phyloP scores from a whole-genome alignment of 2,329 filamentous ascomycete genomes.

The Aspergillus costaricaensis region DNA sequence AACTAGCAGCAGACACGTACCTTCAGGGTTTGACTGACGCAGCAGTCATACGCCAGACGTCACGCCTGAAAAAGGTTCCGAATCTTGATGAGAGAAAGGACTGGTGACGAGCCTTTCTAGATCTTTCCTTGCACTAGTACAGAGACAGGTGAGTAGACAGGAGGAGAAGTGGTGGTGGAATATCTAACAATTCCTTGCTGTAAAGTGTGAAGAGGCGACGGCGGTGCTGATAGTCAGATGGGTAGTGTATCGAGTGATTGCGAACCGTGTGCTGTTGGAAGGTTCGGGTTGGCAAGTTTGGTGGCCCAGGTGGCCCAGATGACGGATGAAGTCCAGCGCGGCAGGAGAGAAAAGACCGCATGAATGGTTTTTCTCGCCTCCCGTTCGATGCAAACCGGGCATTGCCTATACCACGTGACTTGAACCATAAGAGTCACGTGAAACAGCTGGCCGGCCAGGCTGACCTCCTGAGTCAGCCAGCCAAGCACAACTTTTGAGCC shows the following conservation, averaged over 20 bases:
- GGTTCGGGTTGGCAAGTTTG: not conserved
- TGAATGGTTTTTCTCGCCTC: not conserved
- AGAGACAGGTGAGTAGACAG: not conserved
- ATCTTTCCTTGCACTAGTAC: not conserved
- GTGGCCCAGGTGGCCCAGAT: not conserved
- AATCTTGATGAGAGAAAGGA: slow-evolving; percentile 9
- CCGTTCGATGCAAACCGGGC: not conserved
- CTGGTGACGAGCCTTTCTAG: not conserved
- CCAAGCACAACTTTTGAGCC: not conserved
- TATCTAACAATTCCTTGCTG: not conserved
- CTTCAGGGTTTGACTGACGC: slow-evolving; percentile 42
- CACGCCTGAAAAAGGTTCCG: slow-evolving; percentile 33
- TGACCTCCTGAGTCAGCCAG: slow-evolving; percentile 7
- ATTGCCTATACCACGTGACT: not conserved
- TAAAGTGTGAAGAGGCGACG: not conserved
- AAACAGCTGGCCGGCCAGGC: not conserved
- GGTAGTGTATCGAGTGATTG: not conserved
- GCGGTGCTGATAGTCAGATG: not conserved
- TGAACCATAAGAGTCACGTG: too few species aligned
- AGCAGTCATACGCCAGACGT: slow-evolving; percentile 39
- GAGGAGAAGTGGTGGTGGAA: not conserved
- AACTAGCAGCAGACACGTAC: slow-evolving; percentile 44
- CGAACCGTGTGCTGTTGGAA: not conserved
- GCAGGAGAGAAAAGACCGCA: not conserved
- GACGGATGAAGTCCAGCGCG: not conserved